phyloP scores from a whole-genome alignment of 257 asterid species.

The Rubia yunnanensis region DNA sequence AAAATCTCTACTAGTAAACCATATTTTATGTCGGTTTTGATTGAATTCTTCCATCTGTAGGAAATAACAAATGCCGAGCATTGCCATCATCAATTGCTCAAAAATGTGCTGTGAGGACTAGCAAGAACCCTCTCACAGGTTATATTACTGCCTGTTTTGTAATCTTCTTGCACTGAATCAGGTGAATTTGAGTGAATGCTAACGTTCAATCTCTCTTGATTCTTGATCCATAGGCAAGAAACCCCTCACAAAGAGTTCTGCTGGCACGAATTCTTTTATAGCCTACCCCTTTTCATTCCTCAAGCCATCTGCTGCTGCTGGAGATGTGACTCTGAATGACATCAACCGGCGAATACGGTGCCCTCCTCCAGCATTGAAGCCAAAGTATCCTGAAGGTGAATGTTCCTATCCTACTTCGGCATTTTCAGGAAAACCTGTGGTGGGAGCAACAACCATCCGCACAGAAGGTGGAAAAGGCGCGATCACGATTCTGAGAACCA shows the following conservation, averaged over 20 bases:
- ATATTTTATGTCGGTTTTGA: neutral
- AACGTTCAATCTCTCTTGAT: neutral
- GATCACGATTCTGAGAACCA: conserved; percentile 34
- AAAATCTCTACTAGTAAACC: neutral
- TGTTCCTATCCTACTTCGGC: conserved; percentile 30
- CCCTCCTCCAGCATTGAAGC: conserved; percentile 10
- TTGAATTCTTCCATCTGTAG: conserved; percentile 2
- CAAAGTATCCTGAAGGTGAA: conserved; percentile 10
- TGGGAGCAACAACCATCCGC: conserved; percentile 24
- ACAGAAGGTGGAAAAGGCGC: conserved; percentile 30
- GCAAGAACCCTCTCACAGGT: conserved; percentile 20
- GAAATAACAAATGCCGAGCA: neutral
- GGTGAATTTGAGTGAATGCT: neutral
- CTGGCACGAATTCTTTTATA: conserved; percentile 17
- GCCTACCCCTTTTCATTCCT: conserved; percentile 28
- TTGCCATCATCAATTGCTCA: conserved; percentile 8
- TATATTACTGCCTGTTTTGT: neutral
- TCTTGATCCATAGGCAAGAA: conserved; percentile 22
- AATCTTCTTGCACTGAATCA: neutral
- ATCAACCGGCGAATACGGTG: conserved; percentile 21
- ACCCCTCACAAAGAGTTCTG: conserved; percentile 8
- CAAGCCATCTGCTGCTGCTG: conserved; percentile 25
- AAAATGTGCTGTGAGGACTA: conserved; percentile 4
- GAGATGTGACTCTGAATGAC: conserved; percentile 32
- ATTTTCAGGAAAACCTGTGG: conserved; percentile 31